Evolutionary conservation across 2,329 filamentous ascomycete genomes (phyloP).

Genomic region (Aspergillus felis): DNA sequence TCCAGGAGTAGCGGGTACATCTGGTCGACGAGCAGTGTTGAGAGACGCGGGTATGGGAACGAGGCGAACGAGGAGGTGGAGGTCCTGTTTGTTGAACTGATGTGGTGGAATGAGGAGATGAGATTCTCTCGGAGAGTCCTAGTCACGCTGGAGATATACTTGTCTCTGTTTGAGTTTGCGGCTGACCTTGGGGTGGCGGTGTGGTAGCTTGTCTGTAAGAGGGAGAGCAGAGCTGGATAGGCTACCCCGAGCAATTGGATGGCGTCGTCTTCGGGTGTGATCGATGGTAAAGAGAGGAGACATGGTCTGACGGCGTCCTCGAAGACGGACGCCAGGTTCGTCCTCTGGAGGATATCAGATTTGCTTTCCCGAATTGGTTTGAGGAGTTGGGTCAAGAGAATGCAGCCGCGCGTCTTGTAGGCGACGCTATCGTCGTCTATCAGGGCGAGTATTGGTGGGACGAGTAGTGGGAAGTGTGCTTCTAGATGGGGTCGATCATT

Average conservation of each 20-base stretch:
- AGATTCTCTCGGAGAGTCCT: conserved; percentile 32
- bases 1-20: conserved; percentile 25
- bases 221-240: conserved; percentile 62
- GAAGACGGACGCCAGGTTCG: conserved; percentile 44
- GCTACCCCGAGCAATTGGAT: conserved; percentile 59
- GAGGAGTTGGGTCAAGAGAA: conserved; percentile 33
- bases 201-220: conserved; percentile 48
- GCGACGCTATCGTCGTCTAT: conserved; percentile 39
- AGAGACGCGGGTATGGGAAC: conserved; percentile 46
- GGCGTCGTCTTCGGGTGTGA: conserved; percentile 72
- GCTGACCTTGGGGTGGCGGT: conserved; percentile 22
- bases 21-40: conserved; percentile 39
- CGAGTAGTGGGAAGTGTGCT: conserved; percentile 41
- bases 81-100: conserved; percentile 44
- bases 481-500: conserved; percentile 32
- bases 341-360: conserved; percentile 39
- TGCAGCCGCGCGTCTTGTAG: conserved; percentile 39
- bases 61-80: conserved; percentile 43
- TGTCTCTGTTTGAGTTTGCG: conserved; percentile 14
- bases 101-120: conserved; percentile 39
- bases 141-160: conserved; percentile 21
- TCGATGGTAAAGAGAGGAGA: conserved; percentile 69
- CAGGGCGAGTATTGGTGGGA: conserved; percentile 41
- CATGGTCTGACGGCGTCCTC: conserved; percentile 53
- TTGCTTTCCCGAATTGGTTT: conserved; percentile 30